Percentiles rank a stretch among this genome's conserved stretches.
Conservation (phyloP, 768 basidiomycete species). For the Tulasnella sp. region DNA sequence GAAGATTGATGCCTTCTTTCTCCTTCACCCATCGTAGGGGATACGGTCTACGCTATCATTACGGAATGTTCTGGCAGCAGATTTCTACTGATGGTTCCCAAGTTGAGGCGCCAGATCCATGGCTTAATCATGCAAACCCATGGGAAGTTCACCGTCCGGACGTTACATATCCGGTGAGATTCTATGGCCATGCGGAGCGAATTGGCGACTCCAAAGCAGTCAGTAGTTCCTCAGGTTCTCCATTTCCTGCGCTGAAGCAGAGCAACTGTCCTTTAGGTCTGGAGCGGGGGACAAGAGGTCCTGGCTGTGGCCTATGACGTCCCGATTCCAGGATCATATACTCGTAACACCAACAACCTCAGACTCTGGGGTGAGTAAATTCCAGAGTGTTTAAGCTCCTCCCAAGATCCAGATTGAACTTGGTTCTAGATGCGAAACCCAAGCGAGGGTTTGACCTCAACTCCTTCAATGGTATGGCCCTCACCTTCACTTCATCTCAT, state of each 20-base stretch:
- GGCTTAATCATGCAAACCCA: conserved; percentile 85
- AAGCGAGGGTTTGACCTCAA: conserved; percentile 92
- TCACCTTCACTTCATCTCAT: neutral
- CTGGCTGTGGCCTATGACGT: conserved; percentile 92
- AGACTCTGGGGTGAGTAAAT: conserved; percentile 71
- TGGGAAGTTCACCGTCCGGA: conserved; percentile 83
- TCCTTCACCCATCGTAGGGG: conserved; percentile 60
- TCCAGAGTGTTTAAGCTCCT: conserved; percentile 40
- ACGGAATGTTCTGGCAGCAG: conserved; percentile 94
- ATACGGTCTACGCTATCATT: conserved; percentile 83
- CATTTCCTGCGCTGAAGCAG: too few species aligned
- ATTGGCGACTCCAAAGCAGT: conserved; percentile 50
- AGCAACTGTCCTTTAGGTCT: conserved; percentile 36
- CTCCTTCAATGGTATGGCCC: conserved; percentile 81
- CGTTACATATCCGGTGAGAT: conserved; percentile 83
- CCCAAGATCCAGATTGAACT: neutral
- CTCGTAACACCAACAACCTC: conserved; percentile 88
- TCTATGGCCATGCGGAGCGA: conserved; percentile 83
- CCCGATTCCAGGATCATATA: conserved; percentile 87
- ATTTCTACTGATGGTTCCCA: conserved; percentile 80
- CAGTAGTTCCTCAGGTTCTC: neutral
- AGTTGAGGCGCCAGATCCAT: conserved; percentile 83
- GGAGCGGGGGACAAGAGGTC: conserved; percentile 89
- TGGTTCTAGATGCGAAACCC: conserved; percentile 53
- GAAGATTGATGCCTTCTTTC: too few species aligned